These are phyloP conservation scores for Xylaria curta DNA, from an alignment of 495 filamentous ascomycete species.

Conservation along the genomic window DNA sequence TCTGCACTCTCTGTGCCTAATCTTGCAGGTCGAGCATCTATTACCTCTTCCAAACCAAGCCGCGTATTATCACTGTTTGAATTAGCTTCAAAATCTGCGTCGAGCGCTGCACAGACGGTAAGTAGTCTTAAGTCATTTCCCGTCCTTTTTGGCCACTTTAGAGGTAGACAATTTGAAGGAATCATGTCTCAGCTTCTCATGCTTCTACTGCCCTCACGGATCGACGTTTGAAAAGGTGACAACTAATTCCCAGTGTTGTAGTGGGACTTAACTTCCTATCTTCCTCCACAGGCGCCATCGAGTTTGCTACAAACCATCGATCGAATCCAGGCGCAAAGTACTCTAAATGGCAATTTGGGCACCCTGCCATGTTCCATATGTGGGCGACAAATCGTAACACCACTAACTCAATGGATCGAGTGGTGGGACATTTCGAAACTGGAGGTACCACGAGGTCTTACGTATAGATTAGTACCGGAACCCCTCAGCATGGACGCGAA, in stretches of 20 bases:
- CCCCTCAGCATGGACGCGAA: slow-evolving; percentile 35
- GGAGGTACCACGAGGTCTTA: background rate
- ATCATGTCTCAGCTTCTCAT: background rate
- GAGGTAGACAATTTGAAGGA: background rate
- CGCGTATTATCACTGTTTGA: slow-evolving; percentile 64
- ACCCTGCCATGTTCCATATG: slow-evolving; percentile 68
- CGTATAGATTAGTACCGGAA: slow-evolving; percentile 25
- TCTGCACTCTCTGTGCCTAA: slow-evolving; percentile 26
- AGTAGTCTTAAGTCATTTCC: background rate
- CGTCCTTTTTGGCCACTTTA: background rate
- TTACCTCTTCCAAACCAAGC: slow-evolving; percentile 13
- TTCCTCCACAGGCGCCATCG: slow-evolving; percentile 54
- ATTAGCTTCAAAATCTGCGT: slow-evolving; percentile 56
- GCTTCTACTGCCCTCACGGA: background rate
- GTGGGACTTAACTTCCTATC: slow-evolving; percentile 48
- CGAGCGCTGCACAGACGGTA: slow-evolving; percentile 27
- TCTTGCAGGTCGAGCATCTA: background rate
- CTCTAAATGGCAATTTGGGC: slow-evolving; percentile 47
- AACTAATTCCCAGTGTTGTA: background rate
- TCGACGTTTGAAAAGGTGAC: background rate
- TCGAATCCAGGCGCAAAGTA: slow-evolving; percentile 50
- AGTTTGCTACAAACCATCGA: slow-evolving; percentile 51
- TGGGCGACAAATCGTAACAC: slow-evolving; percentile 60
- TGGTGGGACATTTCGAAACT: slow-evolving; percentile 63
- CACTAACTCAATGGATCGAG: slow-evolving; percentile 74